These are phyloP conservation scores for Furcasterigmium sp. DNA, from an alignment of 2,329 filamentous ascomycete species.

Conservation along the genomic window DNA sequence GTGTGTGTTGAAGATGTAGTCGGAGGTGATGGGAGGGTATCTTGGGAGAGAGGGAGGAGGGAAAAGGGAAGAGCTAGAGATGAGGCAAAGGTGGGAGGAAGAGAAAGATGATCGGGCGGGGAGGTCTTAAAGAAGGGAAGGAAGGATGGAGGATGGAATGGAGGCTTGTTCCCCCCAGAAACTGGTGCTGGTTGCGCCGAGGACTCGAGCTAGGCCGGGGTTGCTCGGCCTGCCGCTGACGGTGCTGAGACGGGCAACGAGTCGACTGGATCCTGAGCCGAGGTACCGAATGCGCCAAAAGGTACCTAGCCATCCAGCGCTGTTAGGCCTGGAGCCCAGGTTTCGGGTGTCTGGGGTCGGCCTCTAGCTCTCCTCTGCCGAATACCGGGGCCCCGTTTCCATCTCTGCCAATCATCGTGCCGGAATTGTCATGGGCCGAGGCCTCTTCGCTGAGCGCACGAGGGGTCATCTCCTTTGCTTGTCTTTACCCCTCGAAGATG, in stretches of 20 bases:
- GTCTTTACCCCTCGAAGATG: too few species aligned
- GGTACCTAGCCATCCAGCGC: not conserved
- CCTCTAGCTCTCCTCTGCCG: conserved; percentile 10
- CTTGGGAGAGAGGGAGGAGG: conserved; percentile 14
- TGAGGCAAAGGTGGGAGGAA: conserved; percentile 14
- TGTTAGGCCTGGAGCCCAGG: too few species aligned
- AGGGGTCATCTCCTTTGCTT: too few species aligned
- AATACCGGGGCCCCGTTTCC: conserved; percentile 3
- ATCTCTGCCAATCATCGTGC: not conserved
- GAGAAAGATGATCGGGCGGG: conserved; percentile 11
- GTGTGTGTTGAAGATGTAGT: conserved; percentile 12
- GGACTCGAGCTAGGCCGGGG: conserved; percentile 10
- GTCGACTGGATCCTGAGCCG: conserved; percentile 7
- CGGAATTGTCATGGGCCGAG: not conserved
- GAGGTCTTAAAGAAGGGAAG: not conserved
- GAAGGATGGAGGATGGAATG: not conserved
- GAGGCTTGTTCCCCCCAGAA: too few species aligned
- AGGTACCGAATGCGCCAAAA: too few species aligned
- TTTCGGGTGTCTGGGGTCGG: too few species aligned
- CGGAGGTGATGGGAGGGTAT: conserved; percentile 14
- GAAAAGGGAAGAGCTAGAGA: conserved; percentile 9
- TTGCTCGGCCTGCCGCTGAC: conserved; percentile 4
- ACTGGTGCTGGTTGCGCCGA: conserved; percentile 12
- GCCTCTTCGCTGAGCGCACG: too few species aligned
- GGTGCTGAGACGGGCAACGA: conserved; percentile 2